A percentile compares a stretch with the other conserved stretches of the same genome.
phyloP scores from a whole-genome alignment of 371 early-diverging fungal genomes.

The Mucor irregularis region DNA sequence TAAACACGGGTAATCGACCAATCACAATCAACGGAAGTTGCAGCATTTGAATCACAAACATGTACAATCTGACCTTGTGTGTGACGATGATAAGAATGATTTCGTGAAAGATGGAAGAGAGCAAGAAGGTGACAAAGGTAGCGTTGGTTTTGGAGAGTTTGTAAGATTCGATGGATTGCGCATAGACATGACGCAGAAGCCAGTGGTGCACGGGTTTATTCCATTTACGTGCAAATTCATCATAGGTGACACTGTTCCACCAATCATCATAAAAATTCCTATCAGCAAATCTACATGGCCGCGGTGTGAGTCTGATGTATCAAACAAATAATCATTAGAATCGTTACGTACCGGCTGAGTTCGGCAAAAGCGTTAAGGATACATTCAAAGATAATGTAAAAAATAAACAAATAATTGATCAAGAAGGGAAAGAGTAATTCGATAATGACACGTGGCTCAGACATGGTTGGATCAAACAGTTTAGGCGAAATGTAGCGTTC shows the following conservation, averaged over 20 bases:
- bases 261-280: constrained; percentile 97
- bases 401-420: constrained; percentile 86
- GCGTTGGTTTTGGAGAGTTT: constrained; percentile 76
- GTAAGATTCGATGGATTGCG: constrained; percentile 75
- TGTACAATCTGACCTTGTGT: constrained; percentile 72
- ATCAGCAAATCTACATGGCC: constrained; percentile 90
- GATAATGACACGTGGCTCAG: constrained; percentile 58
- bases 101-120: constrained; percentile 90
- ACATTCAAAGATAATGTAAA: constrained; percentile 96
- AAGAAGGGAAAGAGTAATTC: constrained; percentile 86
- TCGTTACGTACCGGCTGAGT: constrained; percentile 66
- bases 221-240: constrained; percentile 98
- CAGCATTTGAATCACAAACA: constrained; percentile 88
- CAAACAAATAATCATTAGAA: neutral
- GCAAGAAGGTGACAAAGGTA: constrained; percentile 82
- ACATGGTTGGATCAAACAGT: constrained; percentile 62
- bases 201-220: constrained; percentile 98
- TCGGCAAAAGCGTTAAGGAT: constrained; percentile 96
- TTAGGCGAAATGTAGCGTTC: constrained; percentile 87
- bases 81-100: constrained; percentile 81
- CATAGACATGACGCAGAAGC: constrained; percentile 91
- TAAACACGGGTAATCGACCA: constrained; percentile 59
- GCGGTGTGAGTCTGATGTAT: too few species aligned
- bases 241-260: constrained; percentile 96
- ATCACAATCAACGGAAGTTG: constrained; percentile 91